A percentile compares a stretch with the other conserved stretches of the same genome.
These are phyloP conservation scores for Cercospora sp. DNA, from an alignment of 2,329 filamentous ascomycete species.

Conservation along the genomic window DNA sequence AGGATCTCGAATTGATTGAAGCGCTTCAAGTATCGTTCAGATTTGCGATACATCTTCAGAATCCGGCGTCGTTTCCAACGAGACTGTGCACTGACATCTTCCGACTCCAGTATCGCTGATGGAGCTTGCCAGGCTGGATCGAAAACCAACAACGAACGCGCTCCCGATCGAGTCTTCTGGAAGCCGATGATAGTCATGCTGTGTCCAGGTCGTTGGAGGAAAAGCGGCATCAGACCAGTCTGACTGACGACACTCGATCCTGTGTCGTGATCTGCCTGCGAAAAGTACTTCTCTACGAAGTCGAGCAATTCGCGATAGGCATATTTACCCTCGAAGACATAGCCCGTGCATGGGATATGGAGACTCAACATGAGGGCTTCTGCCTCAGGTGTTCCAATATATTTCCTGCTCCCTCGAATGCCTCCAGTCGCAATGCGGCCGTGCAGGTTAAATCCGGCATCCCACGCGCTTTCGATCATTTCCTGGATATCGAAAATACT, in stretches of 20 bases:
- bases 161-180: conserved; percentile 66
- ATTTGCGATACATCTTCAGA: conserved; percentile 71
- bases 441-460: conserved; percentile 72
- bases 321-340: conserved; percentile 56
- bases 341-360: conserved; percentile 55
- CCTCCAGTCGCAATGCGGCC: conserved; percentile 81
- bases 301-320: conserved; percentile 58
- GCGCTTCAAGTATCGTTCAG: conserved; percentile 64
- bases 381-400: conserved; percentile 85
- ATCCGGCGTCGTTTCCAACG: conserved; percentile 34
- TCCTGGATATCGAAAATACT: conserved; percentile 80
- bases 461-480: conserved; percentile 84
- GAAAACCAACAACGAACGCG: conserved; percentile 73
- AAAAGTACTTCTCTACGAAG: conserved; percentile 72
- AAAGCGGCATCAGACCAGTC: conserved; percentile 40
- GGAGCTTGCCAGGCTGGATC: conserved; percentile 80
- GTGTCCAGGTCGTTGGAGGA: conserved; percentile 86
- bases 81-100: conserved; percentile 43
- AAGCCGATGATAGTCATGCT: conserved; percentile 87
- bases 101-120: conserved; percentile 55
- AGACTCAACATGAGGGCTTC: conserved; percentile 73
- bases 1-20: conserved; percentile 73
- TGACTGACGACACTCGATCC: conserved; percentile 49
- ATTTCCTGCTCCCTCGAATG: conserved; percentile 81
- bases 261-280: conserved; percentile 52